Percentiles rank a stretch among this genome's conserved stretches.
These are phyloP conservation scores for Debaryomyces maramus DNA, from an alignment of 805 yeast species.

Conservation along the genomic window DNA sequence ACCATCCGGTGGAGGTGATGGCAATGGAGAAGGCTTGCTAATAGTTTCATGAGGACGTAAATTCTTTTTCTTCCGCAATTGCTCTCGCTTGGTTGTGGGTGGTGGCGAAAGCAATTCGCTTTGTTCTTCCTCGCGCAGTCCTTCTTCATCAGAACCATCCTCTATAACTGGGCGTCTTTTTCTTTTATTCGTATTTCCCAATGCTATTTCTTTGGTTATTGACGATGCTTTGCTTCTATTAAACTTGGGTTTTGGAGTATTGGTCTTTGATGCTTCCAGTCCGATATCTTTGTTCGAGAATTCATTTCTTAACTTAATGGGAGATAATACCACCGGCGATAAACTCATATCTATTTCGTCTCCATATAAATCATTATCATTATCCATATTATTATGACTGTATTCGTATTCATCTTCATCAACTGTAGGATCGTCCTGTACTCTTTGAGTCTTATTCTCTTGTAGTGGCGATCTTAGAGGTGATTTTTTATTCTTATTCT, in stretches of 20 bases:
- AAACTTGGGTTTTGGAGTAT: neutral
- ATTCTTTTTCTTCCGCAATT: neutral
- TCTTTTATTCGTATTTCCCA: constrained; percentile 18
- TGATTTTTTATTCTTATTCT: constrained; percentile 25
- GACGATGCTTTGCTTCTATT: constrained; percentile 14
- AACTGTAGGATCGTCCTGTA: constrained; percentile 12
- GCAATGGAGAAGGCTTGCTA: constrained; percentile 33
- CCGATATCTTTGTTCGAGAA: neutral
- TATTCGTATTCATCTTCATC: constrained; percentile 22
- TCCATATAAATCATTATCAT: constrained; percentile 5
- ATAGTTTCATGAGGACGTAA: constrained; percentile 8
- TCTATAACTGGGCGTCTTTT: constrained; percentile 8
- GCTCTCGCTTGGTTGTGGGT: constrained; percentile 7
- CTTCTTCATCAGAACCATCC: constrained; percentile 15
- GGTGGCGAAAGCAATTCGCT: constrained; percentile 9
- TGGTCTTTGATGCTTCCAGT: constrained; percentile 1
- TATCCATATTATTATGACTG: constrained; percentile 1
- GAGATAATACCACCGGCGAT: constrained; percentile 17
- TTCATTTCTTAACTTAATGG: constrained; percentile 3
- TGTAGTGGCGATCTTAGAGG: constrained; percentile 33
- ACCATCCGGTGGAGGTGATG: constrained; percentile 48
- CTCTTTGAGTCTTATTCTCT: constrained; percentile 13
- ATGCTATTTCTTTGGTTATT: constrained; percentile 35
- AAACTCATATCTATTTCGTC: constrained; percentile 11
- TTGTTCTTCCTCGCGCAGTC: constrained; percentile 6